Base-by-base conservation (phyloP, 2,329 filamentous ascomycete species). In the Lecanicillium sp. region DNA sequence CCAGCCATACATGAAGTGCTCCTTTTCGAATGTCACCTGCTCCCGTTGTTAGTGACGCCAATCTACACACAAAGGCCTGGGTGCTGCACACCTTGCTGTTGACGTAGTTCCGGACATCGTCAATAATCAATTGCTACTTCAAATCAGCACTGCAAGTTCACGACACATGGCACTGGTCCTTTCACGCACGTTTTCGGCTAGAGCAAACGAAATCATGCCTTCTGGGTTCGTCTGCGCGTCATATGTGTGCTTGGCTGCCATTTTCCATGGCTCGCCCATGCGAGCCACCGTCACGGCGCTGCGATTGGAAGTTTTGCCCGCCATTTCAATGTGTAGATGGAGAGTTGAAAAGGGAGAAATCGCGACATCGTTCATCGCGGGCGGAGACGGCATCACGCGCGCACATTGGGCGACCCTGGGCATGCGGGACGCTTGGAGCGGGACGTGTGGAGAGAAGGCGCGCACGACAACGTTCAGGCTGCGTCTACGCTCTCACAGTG, bases 151-250 rank as follows among this genome's bases (percentile, higher is more conserved):
- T n/a, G n/a, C 5, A 17, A 3, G 34, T 33, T 4, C 7, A 7
- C 7, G 7, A 25, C 22, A 11, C 19, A n/a, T 28, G 13, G 20
- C 17, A 7, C 12, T 8, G 28, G 13, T n/a, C 6, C 3, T 18
- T 20, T 20, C n/a, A 33, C 44, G n/a, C 30, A 50, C 58, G 46
- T 74, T 72, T 43, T 73, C 70, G 4, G 71, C 69, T 1, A 69
- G 58, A 1, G 63, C 66, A 19, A 74, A 64, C 4, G 65, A 71
- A 36, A 73, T 56, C 35, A 69, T 58, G 2, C 69, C 69, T 8
- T 52, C 45, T 1, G 60, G 58, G 22, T 66, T 66, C 4, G 46
- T 46, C 3, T 51, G 44, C 0, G 62, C 56, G 40, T 67, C 50
- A 50, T 68, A 74, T 2, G 48, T 52, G 6, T 46, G 51, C 14